Evolutionary conservation across 768 basidiomycete species (phyloP).

Genomic region (Auricularia auricula-judae): DNA sequence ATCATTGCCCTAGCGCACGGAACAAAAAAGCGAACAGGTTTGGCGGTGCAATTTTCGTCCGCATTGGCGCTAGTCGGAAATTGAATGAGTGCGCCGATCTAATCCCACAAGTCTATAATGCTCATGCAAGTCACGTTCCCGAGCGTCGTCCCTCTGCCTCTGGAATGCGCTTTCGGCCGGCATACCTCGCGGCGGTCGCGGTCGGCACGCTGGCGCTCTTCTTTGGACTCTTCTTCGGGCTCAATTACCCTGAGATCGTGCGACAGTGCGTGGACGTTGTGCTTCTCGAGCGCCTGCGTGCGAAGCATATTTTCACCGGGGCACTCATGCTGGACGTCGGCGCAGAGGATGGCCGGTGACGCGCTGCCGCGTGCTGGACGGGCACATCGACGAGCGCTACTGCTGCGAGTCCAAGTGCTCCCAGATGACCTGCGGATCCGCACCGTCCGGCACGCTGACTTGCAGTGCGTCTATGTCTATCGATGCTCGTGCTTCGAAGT

Average conservation of each 20-base stretch:
- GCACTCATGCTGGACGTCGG: background rate
- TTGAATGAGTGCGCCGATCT: background rate
- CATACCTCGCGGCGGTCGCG: background rate
- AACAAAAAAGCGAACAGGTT: background rate
- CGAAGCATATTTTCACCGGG: background rate
- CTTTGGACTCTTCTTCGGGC: background rate
- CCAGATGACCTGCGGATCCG: background rate
- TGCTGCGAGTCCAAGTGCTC: background rate
- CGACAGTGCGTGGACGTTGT: background rate
- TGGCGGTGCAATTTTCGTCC: background rate
- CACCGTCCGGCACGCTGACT: background rate
- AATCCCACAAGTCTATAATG: background rate
- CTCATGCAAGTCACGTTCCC: background rate
- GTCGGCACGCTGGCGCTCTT: background rate
- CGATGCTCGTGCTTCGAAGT: background rate
- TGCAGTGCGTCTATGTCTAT: background rate
- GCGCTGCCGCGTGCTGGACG: background rate
- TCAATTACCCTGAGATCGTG: background rate
- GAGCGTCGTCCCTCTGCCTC: background rate
- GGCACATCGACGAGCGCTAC: background rate
- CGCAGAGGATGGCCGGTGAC: background rate
- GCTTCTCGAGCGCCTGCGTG: background rate
- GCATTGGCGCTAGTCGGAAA: background rate
- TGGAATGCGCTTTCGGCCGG: background rate
- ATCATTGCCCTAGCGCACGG: background rate